These are phyloP conservation scores for Vanderwaltozyma tropicalis DNA, from an alignment of 805 yeast genomes.

Conservation along the genomic window DNA sequence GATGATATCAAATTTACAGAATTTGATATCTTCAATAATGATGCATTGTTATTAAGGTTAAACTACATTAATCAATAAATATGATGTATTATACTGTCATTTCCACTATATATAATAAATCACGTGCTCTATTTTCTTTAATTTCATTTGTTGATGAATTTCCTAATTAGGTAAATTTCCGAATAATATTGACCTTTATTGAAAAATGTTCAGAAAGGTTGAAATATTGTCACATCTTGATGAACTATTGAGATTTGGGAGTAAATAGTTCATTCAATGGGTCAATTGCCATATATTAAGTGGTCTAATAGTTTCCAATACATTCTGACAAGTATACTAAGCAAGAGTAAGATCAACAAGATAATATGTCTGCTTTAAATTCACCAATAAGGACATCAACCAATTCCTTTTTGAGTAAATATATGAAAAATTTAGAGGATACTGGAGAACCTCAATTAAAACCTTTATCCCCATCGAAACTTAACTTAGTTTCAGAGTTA, in stretches of 20 bases:
- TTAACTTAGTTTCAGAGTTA: conserved; percentile 9
- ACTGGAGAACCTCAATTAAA: conserved; percentile 9
- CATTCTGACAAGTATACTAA: background rate
- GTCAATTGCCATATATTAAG: background rate
- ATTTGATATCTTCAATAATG: background rate
- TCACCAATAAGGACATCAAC: conserved; percentile 13
- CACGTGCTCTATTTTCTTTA: no score
- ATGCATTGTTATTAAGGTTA: background rate
- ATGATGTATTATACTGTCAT: no score
- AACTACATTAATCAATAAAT: no score
- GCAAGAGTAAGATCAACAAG: background rate
- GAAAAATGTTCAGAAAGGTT: no score
- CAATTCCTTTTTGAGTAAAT: conserved; percentile 20
- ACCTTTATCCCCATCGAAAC: conserved; percentile 17
- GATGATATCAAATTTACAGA: conserved; percentile 3
- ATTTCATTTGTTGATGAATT: no score
- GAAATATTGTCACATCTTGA: no score
- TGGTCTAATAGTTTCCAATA: background rate
- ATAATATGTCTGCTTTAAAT: conserved; percentile 11
- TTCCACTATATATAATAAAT: no score
- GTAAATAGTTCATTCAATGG: background rate
- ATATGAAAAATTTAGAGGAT: conserved; percentile 16
- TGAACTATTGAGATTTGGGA: no score
- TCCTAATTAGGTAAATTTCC: no score
- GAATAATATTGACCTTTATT: no score